Base-by-base conservation (phyloP, 805 yeast species). In the Schwanniomyces occidentalis region DNA sequence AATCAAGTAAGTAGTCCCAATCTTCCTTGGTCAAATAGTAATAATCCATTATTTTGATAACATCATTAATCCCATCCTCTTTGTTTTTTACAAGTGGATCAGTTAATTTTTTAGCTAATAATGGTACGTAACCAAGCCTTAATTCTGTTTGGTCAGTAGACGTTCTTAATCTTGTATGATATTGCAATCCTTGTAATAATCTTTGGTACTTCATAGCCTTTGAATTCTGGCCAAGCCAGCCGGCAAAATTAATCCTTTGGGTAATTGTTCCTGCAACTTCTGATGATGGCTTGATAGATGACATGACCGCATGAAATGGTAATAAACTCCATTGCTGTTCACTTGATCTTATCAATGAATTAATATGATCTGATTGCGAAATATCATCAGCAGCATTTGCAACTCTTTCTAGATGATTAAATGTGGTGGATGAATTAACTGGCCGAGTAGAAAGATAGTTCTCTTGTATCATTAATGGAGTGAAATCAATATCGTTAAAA, bases 381-480 rank as follows among this genome's bases (percentile, higher is more conserved):
- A 93, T 86, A 31, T 86, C 76, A 47, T 88, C 88, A 0, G 98
- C 87, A 0, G 99, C 98, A 18, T 69, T 63, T 1, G 87, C 83
- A 1, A 83, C 80, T 12, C 80, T 65, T 43, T 75, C 69, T 39
- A 91, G 60, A 45, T 80, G 86, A 8, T 73, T 67, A 16, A 63
- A 46, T n/a, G 74, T 66, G 8, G 69, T 44, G 37, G 65, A 52
- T 12, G 67, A 61, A 17, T 60, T 59, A 6, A 69, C 41, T 2
- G 95, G 96, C 25, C 65, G 65, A 0, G 95, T 81, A 22, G 63
- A 63, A 31, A 87, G 59, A 56, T 93, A 93, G 62, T 93, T 93
- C 57, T 93, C 99, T 54, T 91, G 97, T 34, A 93, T 76, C 98
- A 93, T 91, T 42, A 91, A 70, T 4, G 99, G 98, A 1, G 95